Evolutionary conservation across 164 flowering plant species (phyloP).

Genomic region (Cinnamomum micranthum): DNA sequence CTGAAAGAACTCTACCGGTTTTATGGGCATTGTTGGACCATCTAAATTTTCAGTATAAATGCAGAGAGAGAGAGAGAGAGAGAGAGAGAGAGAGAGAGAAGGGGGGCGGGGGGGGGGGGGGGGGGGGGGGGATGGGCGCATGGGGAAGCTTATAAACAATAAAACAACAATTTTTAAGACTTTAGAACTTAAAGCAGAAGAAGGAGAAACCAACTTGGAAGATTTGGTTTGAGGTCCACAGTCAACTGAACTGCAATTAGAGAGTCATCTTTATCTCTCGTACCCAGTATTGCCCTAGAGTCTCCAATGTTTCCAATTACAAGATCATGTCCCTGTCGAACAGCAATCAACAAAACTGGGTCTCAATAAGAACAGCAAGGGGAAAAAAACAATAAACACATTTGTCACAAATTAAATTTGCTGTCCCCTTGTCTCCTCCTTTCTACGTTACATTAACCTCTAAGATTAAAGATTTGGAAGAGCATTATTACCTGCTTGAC

Average conservation of each 20-base stretch:
- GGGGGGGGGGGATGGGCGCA: background rate
- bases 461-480: background rate
- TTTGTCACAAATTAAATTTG: background rate
- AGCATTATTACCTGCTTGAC: slow-evolving; percentile 69
- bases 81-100: background rate
- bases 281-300: slow-evolving; percentile 88
- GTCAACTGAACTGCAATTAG: slow-evolving; percentile 90
- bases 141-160: background rate
- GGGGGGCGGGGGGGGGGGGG: too few species aligned
- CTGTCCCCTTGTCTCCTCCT: background rate
- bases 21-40: background rate
- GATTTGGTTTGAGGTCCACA: slow-evolving; percentile 95
- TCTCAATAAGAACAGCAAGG: background rate
- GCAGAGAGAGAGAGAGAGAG: background rate
- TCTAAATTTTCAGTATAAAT: background rate
- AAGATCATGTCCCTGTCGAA: slow-evolving; percentile 69
- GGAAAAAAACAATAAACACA: background rate
- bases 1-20: too few species aligned
- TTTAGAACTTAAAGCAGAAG: background rate
- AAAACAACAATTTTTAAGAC: background rate
- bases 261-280: slow-evolving; percentile 58
- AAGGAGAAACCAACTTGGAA: slow-evolving; percentile 58
- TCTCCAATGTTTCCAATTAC: slow-evolving; percentile 94
- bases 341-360: slow-evolving; percentile 10
- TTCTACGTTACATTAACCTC: background rate